These are phyloP conservation scores for Chenopodium suecicum DNA, from an alignment of 148 eudicot species.

Conservation along the genomic window DNA sequence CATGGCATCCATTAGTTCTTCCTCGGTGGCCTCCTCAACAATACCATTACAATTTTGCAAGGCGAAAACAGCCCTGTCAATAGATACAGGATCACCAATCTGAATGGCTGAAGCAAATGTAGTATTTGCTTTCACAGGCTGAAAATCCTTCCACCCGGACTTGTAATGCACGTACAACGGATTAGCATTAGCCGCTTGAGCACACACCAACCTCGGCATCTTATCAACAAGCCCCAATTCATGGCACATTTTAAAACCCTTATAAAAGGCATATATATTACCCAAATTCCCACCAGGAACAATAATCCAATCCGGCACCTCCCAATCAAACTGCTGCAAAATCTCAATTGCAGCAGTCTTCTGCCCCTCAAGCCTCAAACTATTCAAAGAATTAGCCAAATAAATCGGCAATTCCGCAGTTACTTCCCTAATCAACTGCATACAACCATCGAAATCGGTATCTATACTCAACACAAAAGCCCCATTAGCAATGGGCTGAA, in stretches of 20 bases:
- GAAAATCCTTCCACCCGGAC: slow-evolving; percentile 76
- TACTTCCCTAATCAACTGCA: slow-evolving; percentile 85
- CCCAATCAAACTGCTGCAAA: slow-evolving; percentile 93
- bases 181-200: slow-evolving; percentile 95
- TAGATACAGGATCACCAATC: slow-evolving; percentile 95
- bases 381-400: slow-evolving; percentile 76
- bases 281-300: slow-evolving; percentile 96
- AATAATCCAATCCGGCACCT: slow-evolving; percentile 96
- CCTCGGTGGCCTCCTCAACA: slow-evolving; percentile 96
- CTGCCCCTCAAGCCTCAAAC: slow-evolving; percentile 81
- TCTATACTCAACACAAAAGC: slow-evolving; percentile 71
- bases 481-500: slow-evolving; percentile 87
- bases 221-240: slow-evolving; percentile 84
- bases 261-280: slow-evolving; percentile 87
- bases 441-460: slow-evolving; percentile 80
- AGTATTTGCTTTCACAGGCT: slow-evolving; percentile 69
- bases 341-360: slow-evolving; percentile 83
- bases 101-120: slow-evolving; percentile 96
- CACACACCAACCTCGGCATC: slow-evolving; percentile 86
- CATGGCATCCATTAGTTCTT: slow-evolving; percentile 96
- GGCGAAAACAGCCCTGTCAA: slow-evolving; percentile 85
- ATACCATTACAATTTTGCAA: slow-evolving; percentile 70
- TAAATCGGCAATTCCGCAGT: slow-evolving; percentile 84
- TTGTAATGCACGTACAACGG: slow-evolving; percentile 76
- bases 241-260: slow-evolving; percentile 84